phyloP scores from a whole-genome alignment of 1,284 basidiomycete genomes.

The Ustilago shanxiensis region DNA sequence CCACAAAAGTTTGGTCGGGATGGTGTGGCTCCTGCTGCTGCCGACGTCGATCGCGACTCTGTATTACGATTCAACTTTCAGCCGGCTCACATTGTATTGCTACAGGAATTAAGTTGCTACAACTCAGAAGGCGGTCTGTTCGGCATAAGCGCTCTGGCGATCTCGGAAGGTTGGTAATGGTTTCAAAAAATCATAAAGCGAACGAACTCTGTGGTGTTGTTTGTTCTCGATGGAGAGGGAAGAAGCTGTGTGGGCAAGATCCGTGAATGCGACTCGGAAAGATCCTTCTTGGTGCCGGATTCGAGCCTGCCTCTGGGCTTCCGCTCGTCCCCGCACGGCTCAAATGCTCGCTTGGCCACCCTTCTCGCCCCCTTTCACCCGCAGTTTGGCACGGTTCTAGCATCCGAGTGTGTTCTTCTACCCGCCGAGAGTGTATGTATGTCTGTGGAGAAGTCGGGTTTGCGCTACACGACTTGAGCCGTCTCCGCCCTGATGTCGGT shows the following conservation, averaged over 20 bases:
- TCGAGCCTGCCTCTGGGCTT: not conserved
- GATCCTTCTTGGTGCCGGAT: constrained; percentile 3
- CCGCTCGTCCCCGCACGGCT: constrained; percentile 4
- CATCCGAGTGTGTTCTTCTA: not conserved
- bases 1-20: not conserved
- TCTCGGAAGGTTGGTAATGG: not conserved
- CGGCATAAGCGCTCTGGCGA: constrained; percentile 15
- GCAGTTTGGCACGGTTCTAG: not conserved
- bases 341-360: not conserved
- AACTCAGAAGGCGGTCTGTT: not conserved
- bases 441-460: constrained; percentile 22
- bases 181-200: not conserved
- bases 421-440: constrained; percentile 15
- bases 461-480: constrained; percentile 6
- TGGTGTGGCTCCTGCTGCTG: constrained; percentile 1
- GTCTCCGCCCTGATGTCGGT: not conserved
- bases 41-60: constrained; percentile 18
- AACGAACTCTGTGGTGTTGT: too few species aligned
- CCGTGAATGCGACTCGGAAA: constrained; percentile 17
- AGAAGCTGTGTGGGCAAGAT: constrained; percentile 10
- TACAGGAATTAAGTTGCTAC: not conserved
- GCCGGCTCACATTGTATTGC: not conserved
- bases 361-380: constrained; percentile 7
- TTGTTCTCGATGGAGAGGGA: not conserved
- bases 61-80: not conserved